A percentile compares a stretch with the other conserved stretches of the same genome.
These are phyloP conservation scores for Thermothielavioides terrestris DNA, from an alignment of 495 filamentous ascomycete species.

Conservation along the genomic window DNA sequence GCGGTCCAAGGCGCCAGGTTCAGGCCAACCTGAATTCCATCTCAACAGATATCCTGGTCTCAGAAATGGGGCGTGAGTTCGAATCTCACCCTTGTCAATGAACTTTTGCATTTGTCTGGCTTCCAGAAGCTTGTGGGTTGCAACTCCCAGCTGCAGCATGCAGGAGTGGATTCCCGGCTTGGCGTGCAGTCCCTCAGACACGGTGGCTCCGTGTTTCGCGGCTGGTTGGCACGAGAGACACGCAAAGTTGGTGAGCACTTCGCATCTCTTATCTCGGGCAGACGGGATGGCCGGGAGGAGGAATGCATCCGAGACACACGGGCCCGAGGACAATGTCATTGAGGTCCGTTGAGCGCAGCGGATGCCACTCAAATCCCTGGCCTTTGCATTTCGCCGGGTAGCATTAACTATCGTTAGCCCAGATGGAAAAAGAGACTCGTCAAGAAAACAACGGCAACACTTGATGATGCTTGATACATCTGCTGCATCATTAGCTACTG, in stretches of 20 bases:
- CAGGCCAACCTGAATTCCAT: slow-evolving; percentile 10
- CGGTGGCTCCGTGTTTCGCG: neutral
- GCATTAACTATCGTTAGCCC: neutral
- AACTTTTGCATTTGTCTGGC: slow-evolving; percentile 1
- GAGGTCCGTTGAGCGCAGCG: neutral
- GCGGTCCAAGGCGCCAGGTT: slow-evolving; percentile 14
- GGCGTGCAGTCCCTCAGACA: slow-evolving; percentile 1
- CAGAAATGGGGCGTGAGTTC: slow-evolving; percentile 11
- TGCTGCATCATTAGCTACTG: too few relatives aligned
- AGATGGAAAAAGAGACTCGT: neutral
- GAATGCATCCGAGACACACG: neutral
- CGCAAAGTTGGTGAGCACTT: too few relatives aligned
- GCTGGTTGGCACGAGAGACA: neutral
- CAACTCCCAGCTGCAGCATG: too few relatives aligned
- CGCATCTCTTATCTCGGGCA: too few relatives aligned
- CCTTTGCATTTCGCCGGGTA: neutral
- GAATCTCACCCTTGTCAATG: slow-evolving; percentile 11
- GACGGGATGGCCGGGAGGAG: neutral
- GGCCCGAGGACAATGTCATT: neutral
- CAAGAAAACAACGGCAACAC: too few relatives aligned
- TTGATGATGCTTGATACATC: too few relatives aligned
- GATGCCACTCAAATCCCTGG: neutral
- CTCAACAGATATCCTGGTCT: slow-evolving; percentile 7
- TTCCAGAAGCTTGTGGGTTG: slow-evolving; percentile 6
- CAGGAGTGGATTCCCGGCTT: neutral